Base-by-base conservation (phyloP, 768 basidiomycete genomes). In the Candolleomyces eurysporus region DNA sequence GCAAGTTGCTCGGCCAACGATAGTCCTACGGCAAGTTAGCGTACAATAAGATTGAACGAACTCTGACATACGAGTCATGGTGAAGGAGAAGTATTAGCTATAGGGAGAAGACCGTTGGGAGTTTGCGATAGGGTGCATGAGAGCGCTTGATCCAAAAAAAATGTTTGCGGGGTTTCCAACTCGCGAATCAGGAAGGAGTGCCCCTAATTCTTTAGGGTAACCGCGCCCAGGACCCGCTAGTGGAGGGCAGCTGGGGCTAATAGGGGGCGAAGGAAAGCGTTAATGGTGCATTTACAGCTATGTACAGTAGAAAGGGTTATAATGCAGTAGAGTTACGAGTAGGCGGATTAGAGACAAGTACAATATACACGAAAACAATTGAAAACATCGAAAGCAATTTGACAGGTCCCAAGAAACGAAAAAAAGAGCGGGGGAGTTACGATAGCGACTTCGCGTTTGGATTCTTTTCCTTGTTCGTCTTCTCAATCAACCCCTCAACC, bases 1-100 rank as follows among this genome's bases (percentile, higher is more conserved):
- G 89, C 89, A 46, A 97, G 85, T 69, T 96, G 94, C 70, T 96
- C 84, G 3, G 85, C 87, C 26, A 92, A 81, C 3, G 89, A 86
- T 40, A 89, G 71, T 19, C 78, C 79, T 81, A 55, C 39, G 0
- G 26, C 0, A 40, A 17, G 42, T 31, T 21, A 36, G n/a, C 14
- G 17, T 31, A 32, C 22, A 26, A 45, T 45, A 9, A 50, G 31
- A 42, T 31, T 50, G n/a, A 31, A 10, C 3, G 4, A 4, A 4
- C 4, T 30, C 21, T 14, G 7, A 50, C 58, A 21, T 59, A 59
- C 58, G 31, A 49, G 58, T 11, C 58, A 59, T 59, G 36, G n/a
- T 36, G 26, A 26, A 26, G 26, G 26, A 4, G 26, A 43, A 5
- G 42, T 43, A 43, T 11, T 43, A 43, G 42, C n/a, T 43, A 43